Evolutionary conservation across 2,329 filamentous ascomycete genomes (phyloP), one percentile per base, ranked within the genome.

Genomic region (Claviceps quebecensis): DNA sequence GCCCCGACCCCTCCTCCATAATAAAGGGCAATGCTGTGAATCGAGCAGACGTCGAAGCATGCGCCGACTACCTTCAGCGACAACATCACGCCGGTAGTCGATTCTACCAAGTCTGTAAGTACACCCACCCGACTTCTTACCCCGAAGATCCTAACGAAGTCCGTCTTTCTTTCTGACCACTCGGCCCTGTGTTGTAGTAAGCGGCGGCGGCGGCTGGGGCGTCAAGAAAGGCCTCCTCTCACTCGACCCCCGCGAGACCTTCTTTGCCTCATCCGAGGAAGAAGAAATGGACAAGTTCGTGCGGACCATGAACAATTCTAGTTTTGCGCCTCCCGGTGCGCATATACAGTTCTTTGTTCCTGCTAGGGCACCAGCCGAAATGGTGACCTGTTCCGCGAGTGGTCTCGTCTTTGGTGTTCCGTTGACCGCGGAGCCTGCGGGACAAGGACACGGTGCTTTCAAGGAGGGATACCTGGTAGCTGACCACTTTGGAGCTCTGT

Each of bases 141-240:
- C 9, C n/a, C 16, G 13, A 22, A 39, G 19, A 16, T n/a, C 7
- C 41, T 4, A 1, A 8, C 1, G 13, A 17, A 16, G 4, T 5
- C 8, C n/a, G 2, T 9, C n/a, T 22, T 40, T 43, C 11, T 13
- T 39, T 46, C 58, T 66, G 52, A 65, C 47, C 38, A 5, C 2
- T 7, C 22, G n/a, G 2, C 7, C 5, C 9, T 34, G 16, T 22
- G 34, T 9, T 36, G 39, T 44, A 75, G 78, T 90, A 56, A 89
- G 86, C 59, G 87, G 87, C 4, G 87, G 87, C 45, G 87, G 87
- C 43, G 87, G 87, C 19, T 94, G 87, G 87, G 87, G 87, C 16
- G 72, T 77, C 52, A 93, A 91, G 63, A 81, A 84, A 59, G 87
- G 87, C 0, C 69, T 94, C 0, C 69, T 94, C 3, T 87, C 87